phyloP scores from a whole-genome alignment of 2,329 filamentous ascomycete genomes.

The Alternaria sp. region DNA sequence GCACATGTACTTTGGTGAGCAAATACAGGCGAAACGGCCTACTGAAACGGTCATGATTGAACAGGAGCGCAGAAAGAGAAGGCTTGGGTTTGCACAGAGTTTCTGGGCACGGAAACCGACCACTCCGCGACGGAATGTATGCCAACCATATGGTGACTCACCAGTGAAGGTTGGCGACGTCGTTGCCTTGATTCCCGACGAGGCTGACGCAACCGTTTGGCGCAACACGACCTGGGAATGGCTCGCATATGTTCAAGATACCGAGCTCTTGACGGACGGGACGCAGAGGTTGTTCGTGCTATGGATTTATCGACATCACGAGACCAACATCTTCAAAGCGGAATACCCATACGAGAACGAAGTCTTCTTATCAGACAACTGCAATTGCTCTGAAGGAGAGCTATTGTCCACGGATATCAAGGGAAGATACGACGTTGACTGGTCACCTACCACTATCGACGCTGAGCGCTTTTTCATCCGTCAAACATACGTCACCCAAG shows the following conservation, averaged over 20 bases:
- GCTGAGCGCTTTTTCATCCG: conserved; percentile 66
- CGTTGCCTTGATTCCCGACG: conserved; percentile 55
- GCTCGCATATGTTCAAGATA: conserved; percentile 72
- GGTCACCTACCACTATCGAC: conserved; percentile 60
- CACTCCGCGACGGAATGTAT: background rate
- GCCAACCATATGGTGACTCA: conserved; percentile 7
- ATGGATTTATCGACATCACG: conserved; percentile 75
- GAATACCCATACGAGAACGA: conserved; percentile 75
- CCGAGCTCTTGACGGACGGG: conserved; percentile 36
- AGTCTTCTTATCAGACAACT: conserved; percentile 77
- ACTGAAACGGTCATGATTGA: conserved; percentile 3
- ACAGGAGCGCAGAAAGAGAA: conserved; percentile 16
- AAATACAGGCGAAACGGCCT: conserved; percentile 51
- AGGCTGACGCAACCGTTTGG: conserved; percentile 61
- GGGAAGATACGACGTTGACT: conserved; percentile 63
- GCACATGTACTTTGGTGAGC: conserved; percentile 64
- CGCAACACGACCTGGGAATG: conserved; percentile 62
- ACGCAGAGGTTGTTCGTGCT: conserved; percentile 64
- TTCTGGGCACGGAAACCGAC: background rate
- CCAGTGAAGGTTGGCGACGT: conserved; percentile 56
- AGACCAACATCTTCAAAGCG: conserved; percentile 73
- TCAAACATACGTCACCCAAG: conserved; percentile 68
- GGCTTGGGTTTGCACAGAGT: conserved; percentile 25
- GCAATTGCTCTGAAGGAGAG: conserved; percentile 66
- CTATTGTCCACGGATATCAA: conserved; percentile 64